Evolutionary conservation across 805 yeast species (phyloP), one percentile per base, ranked within the genome.

Genomic region (Sugiyamaella qingdaonensis): DNA sequence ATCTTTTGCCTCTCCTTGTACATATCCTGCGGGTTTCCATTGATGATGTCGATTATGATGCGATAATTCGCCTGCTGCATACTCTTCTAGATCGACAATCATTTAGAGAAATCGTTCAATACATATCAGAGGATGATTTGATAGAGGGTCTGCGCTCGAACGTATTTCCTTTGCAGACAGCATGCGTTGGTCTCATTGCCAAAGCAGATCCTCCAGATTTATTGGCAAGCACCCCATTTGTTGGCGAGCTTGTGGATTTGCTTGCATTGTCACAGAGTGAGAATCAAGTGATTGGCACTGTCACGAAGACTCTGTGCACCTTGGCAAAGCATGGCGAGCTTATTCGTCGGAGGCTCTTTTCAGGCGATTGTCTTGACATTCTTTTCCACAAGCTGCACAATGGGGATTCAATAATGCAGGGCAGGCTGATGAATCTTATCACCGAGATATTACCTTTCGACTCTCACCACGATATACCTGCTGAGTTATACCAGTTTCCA

Each of bases 151-250:
- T 71, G 18, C 57, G 58, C 13, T 61, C 66, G 11, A 60, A 61
- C 11, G 55, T 62, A 27, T 62, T 65, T 11, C 59, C 59, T 16
- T 57, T 73, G 27, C 64, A 65, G 43, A 46, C 56, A 1, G 58
- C 65, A 10, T 61, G 65, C 29, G 59, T 68, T 11, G 51, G 61
- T 2, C 52, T 68, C 10, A 52, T 72, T 4, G 29, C 54, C 3
- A 60, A 58, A 33, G 66, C 70, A 3, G 55, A 60, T 7, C 71
- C 73, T 1, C 57, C 68, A 2, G 74, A 69, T 52, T 35, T 68
- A n/a, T 52, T 70, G 13, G 70, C 72, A 9, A 68, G 66, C 46
- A 64, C 73, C 0, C 61, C 66, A 2, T 51, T 71, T 3, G 46
- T 68, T 13, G 51, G 57, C 11, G 56, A 57, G 16, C 24, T 73